These are phyloP conservation scores for Hyparrhenia diplandra DNA, from an alignment of 176 grass and related monocot genomes.

Conservation along the genomic window DNA sequence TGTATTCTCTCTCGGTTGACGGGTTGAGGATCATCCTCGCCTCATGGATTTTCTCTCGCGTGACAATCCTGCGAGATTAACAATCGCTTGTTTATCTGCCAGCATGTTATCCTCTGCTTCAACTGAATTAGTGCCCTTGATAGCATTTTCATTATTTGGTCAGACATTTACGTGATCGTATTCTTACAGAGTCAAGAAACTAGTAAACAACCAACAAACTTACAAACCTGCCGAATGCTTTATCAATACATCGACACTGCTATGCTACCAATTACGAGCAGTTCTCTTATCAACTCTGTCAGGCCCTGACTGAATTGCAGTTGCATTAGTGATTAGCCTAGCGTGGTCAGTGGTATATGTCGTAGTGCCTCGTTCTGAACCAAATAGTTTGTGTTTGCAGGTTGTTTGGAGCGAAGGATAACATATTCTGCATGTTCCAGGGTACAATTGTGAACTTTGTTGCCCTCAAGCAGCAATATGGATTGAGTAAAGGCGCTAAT, in stretches of 20 bases:
- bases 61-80: not conserved
- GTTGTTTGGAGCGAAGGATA: slow-evolving; percentile 56
- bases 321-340: not conserved
- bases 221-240: not conserved
- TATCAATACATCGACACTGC: not conserved
- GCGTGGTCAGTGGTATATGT: not conserved
- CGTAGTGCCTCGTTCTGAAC: not conserved
- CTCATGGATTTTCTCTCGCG: not conserved
- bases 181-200: not conserved
- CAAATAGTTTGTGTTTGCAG: slow-evolving; percentile 7
- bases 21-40: not conserved
- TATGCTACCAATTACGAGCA: not conserved
- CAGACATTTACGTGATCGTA: not conserved
- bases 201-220: not conserved
- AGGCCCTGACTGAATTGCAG: not conserved
- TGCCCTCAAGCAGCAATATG: slow-evolving; percentile 76
- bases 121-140: not conserved
- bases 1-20: not conserved
- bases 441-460: slow-evolving; percentile 57
- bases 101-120: not conserved
- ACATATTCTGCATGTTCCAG: slow-evolving; percentile 75
- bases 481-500: slow-evolving; percentile 55
- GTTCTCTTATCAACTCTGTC: not conserved
- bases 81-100: not conserved
- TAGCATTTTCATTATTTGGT: not conserved